phyloP scores from a whole-genome alignment of 345 rosid genomes.

The Salix dunnii region DNA sequence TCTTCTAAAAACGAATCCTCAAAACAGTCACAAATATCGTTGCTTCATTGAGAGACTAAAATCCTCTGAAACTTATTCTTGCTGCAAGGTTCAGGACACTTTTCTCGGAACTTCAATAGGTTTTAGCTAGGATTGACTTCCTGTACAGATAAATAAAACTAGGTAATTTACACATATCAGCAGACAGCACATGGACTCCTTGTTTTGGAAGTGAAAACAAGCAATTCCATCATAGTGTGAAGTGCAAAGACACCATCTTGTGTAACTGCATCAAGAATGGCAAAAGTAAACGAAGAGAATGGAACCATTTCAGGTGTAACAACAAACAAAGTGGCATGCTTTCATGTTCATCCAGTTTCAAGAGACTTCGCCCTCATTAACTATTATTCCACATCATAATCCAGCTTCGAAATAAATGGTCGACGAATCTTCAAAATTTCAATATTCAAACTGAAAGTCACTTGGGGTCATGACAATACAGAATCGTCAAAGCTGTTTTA shows the following conservation, averaged over 20 bases:
- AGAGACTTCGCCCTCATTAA: neutral
- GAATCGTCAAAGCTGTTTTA: neutral
- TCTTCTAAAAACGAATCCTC: neutral
- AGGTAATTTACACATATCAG: neutral
- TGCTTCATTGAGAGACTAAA: neutral
- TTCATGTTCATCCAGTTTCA: conserved; percentile 6
- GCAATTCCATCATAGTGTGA: conserved; percentile 7
- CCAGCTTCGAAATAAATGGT: neutral
- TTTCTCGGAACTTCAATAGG: neutral
- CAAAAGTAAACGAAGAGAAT: neutral
- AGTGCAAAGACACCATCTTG: too few species aligned
- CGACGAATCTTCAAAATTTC: neutral
- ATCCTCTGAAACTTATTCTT: neutral
- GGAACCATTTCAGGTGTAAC: neutral
- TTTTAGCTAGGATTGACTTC: too few species aligned
- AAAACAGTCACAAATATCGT: neutral
- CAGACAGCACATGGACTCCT: neutral
- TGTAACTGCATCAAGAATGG: neutral
- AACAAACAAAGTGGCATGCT: conserved; percentile 7
- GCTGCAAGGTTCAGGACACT: neutral
- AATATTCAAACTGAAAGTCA: neutral
- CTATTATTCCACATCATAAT: neutral
- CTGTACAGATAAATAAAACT: neutral
- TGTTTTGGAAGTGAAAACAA: neutral
- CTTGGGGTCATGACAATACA: neutral